Base-by-base conservation (phyloP, 495 filamentous ascomycete species). In the Penicillium macrosclerotiorum region DNA sequence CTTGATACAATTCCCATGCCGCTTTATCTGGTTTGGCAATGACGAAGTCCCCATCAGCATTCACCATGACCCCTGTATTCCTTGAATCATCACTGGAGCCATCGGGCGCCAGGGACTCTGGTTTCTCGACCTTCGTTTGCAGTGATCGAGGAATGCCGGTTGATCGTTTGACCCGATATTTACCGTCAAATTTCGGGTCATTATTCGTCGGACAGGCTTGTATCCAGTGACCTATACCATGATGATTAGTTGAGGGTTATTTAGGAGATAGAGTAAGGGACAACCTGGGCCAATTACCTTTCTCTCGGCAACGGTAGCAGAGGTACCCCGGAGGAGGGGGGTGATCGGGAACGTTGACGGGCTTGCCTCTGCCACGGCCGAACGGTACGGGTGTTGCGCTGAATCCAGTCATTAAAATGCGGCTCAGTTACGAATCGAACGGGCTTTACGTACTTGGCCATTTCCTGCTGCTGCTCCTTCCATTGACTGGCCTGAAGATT, bases 301-400 rank as follows among this genome's bases (percentile, higher is more conserved):
- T 98, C 66, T 96, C 86, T 45, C 90, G 86, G 67, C 93, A 99
- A n/a, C 93, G 86, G 57, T 96, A 95, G 68, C 93, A 99, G 45
- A 96, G 80, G 63, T 99, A 99, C 24, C 91, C 90, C 18, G 86
- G 83, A 4, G 93, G 91, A 12, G 92, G 91, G 8, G 89, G 86
- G 57, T 94, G 89, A 50, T 92, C 88, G 13, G 93, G 94, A 17
- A 89, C 81, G 59, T 89, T 89, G 34, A 81, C 71, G 29, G 83
- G 81, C 52, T 82, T 83, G 29, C 75, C 75, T 60, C 73, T 71
- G n/a, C 66, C 73, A 24, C 73, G 68, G 16, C 70, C 74, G 50
- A 78, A 78, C 43, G 76, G 73, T 8, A 88, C 77, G 23, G 81
- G 83, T 25, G 81, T 84, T 32, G 81, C 83, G 66, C 80, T 85